These are phyloP conservation scores for Eucalyptus guilfoylei DNA, from an alignment of 345 rosid species.

Conservation along the genomic window DNA sequence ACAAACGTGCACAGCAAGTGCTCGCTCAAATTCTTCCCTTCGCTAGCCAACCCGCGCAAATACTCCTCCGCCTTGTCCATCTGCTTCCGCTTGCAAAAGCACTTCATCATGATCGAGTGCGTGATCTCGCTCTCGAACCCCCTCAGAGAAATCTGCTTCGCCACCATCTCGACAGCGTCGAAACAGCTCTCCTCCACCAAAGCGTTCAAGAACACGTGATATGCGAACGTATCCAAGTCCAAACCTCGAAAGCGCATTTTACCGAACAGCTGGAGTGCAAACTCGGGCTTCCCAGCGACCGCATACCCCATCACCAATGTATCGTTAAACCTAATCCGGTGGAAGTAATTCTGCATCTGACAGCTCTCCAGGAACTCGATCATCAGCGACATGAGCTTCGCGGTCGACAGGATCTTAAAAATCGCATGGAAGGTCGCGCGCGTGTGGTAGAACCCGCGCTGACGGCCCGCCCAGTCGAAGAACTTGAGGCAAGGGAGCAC, in stretches of 20 bases:
- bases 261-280: conserved; percentile 69
- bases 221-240: conserved; percentile 56
- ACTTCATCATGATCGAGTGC: conserved; percentile 45
- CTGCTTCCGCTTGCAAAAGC: conserved; percentile 39
- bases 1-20: conserved; percentile 25
- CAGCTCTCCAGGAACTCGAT: conserved; percentile 31
- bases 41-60: conserved; percentile 19
- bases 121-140: conserved; percentile 41
- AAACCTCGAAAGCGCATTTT: conserved; percentile 62
- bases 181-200: conserved; percentile 54
- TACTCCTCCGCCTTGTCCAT: conserved; percentile 46
- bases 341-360: not conserved
- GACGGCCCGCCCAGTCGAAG: conserved; percentile 93
- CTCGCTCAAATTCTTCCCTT: conserved; percentile 5
- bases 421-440: conserved; percentile 57
- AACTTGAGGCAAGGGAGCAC: conserved; percentile 64
- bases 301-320: conserved; percentile 73
- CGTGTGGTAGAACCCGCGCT: conserved; percentile 47
- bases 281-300: conserved; percentile 49
- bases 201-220: conserved; percentile 61
- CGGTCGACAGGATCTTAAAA: conserved; percentile 49
- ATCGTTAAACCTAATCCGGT: conserved; percentile 20
- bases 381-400: conserved; percentile 27
- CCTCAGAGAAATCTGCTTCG: conserved; percentile 37
- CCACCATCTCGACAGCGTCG: conserved; percentile 31